Base-by-base conservation (phyloP, 1,284 basidiomycete species). In the Heliocybe sulcata region DNA sequence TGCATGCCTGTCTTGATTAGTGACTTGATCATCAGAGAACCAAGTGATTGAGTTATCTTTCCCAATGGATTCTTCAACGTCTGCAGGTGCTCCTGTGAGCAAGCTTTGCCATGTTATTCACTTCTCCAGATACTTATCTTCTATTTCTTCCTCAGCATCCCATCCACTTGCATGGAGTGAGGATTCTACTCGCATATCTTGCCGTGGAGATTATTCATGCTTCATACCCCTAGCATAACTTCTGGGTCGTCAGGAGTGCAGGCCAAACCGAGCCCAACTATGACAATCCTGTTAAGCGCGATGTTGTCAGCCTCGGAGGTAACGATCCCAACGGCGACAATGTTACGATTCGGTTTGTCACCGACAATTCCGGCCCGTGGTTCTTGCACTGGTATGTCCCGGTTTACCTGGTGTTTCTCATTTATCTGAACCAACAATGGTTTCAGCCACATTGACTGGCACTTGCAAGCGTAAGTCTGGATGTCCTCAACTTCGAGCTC, bases 321-420 rank as follows among this genome's bases (percentile, higher is more conserved):
- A 31, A 31, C 6, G 29, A 31, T 12, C 29, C 29, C 29, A 59
- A 62, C 31, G 61, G 65, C 25, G 67, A 71, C 55, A 71, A 72
- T 25, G 72, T 73, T 14, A 76, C 73, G 3, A 71, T 79, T 50
- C 74, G 77, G 35, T 79, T 78, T 58, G 54, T 53, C 6, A 49
- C 47, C 14, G 66, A 78, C 54, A 79, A 79, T 50, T 59, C 73
- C 2, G 77, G 77, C 6, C 75, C 77, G 6, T 77, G 77, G 76
- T 70, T 77, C 64, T 57, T 77, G 47, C 76, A 76, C 55, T 77
- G 76, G 51, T 52, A 8, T 25, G 51, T 52, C 11, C 10, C 12
- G 16, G 22, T 52, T 23, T 8, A 6, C n/a, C 33, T 16, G 12
- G 3, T 19, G 22, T 22, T 23, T 31, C n/a, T 20, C 10, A 35